These are phyloP conservation scores for Penicillium crystallinum DNA, from an alignment of 495 filamentous ascomycete species.

Conservation along the genomic window DNA sequence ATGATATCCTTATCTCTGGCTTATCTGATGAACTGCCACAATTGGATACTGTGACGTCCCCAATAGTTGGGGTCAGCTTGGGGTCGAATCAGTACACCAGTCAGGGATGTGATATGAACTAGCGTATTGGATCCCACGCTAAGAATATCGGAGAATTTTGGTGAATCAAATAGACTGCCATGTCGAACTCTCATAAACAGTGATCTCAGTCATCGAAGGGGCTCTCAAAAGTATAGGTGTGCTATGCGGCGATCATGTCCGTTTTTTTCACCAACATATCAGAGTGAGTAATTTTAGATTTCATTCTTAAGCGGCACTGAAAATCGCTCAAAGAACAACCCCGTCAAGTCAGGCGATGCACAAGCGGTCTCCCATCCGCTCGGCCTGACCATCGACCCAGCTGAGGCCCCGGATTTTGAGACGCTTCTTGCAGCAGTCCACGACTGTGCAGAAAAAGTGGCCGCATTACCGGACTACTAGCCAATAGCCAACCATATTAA, in stretches of 20 bases:
- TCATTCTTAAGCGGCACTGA: background rate
- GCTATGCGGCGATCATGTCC: conserved; percentile 18
- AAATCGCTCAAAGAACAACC: conserved; percentile 16
- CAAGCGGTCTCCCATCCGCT: conserved; percentile 19
- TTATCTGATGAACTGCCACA: background rate
- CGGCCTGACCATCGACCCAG: conserved; percentile 26
- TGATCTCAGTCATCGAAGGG: background rate
- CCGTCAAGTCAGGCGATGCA: conserved; percentile 26
- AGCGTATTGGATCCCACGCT: conserved; percentile 3
- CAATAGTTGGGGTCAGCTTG: conserved; percentile 12
- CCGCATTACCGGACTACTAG: conserved; percentile 30
- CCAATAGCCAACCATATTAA: conserved; percentile 20
- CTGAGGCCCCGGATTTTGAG: conserved; percentile 26
- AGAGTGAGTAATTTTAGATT: conserved; percentile 15
- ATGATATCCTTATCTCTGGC: background rate
- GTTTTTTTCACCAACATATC: conserved; percentile 33
- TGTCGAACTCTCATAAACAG: conserved; percentile 1
- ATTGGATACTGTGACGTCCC: background rate
- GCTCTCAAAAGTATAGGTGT: background rate
- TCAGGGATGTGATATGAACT: background rate
- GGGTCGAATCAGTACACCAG: conserved; percentile 10
- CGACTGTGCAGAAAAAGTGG: conserved; percentile 28
- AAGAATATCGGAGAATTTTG: conserved; percentile 1
- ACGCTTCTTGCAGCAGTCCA: conserved; percentile 31
- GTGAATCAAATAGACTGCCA: background rate